Percentiles rank a stretch among this genome's conserved stretches.
Evolutionary conservation across 176 grass and related monocot genomes (phyloP).

Genomic region (Eragrostis curvula): DNA sequence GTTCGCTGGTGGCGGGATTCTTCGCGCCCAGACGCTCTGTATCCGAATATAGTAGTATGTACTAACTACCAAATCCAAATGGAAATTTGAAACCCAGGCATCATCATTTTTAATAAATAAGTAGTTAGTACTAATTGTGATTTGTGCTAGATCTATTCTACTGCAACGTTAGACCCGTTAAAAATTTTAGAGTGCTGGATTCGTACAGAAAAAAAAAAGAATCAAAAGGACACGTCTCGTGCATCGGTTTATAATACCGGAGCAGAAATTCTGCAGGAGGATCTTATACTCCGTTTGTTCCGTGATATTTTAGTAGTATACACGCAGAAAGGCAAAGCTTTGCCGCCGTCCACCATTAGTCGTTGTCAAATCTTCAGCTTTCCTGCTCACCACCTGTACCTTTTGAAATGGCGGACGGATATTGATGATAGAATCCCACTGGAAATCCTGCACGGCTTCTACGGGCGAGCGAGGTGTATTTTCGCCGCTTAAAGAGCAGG

Average conservation of each 20-base stretch:
- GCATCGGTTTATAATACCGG: background rate
- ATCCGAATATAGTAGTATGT: accelerated
- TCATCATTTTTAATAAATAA: background rate
- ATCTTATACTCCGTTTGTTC: background rate
- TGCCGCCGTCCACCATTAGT: background rate
- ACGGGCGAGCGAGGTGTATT: background rate
- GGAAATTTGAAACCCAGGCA: background rate
- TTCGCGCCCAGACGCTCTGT: background rate
- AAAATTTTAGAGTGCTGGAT: background rate
- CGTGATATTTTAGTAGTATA: background rate
- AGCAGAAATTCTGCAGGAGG: background rate
- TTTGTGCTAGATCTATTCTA: background rate
- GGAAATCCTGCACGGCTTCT: background rate
- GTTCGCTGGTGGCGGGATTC: background rate
- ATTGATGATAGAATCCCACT: background rate
- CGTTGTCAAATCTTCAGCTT: background rate
- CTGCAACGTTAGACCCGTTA: background rate
- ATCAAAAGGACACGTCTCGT: background rate
- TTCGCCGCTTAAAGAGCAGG: background rate
- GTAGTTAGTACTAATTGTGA: background rate
- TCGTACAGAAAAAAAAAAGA: background rate
- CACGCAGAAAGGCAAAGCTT: background rate
- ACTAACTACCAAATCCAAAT: background rate
- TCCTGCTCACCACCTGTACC: background rate
- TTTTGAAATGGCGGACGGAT: background rate